These are phyloP conservation scores for Fusarium graminum DNA, from an alignment of 2,329 filamentous ascomycete species.

Conservation along the genomic window DNA sequence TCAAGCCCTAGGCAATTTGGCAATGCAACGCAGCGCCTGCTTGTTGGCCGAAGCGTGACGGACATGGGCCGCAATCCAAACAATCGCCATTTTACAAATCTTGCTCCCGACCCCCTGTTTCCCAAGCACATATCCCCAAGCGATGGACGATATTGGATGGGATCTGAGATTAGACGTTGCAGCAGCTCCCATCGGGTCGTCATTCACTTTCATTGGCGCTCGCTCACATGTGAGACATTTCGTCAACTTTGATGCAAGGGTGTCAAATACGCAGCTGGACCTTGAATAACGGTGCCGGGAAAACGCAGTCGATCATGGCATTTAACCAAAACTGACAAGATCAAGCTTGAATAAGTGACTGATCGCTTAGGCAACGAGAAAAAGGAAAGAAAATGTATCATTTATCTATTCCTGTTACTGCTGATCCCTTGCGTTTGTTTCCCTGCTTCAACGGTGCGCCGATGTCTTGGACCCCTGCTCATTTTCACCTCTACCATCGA, in stretches of 20 bases:
- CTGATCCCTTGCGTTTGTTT: slow-evolving; percentile 15
- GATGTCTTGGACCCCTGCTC: slow-evolving; percentile 34
- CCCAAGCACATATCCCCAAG: too few relatives aligned
- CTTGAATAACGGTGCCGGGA: neutral
- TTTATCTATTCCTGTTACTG: neutral
- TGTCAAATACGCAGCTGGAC: neutral
- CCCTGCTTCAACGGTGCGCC: slow-evolving; percentile 31
- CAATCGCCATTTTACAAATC: neutral
- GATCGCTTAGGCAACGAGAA: neutral
- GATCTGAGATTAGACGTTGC: neutral
- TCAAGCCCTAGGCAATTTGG: too few relatives aligned
- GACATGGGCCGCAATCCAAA: slow-evolving; percentile 6
- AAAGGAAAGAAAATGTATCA: neutral
- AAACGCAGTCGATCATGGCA: too few relatives aligned
- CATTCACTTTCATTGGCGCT: neutral
- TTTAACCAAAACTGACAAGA: too few relatives aligned
- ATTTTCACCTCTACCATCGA: neutral
- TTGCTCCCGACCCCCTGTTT: neutral
- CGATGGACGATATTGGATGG: neutral
- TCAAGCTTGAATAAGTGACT: neutral
- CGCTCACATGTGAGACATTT: slow-evolving; percentile 8
- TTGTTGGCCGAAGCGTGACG: slow-evolving; percentile 4
- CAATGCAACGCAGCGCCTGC: neutral
- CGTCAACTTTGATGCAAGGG: neutral
- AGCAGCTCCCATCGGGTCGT: neutral